Conservation (phyloP, 1,284 basidiomycete species). For the Vanrija sp. region DNA sequence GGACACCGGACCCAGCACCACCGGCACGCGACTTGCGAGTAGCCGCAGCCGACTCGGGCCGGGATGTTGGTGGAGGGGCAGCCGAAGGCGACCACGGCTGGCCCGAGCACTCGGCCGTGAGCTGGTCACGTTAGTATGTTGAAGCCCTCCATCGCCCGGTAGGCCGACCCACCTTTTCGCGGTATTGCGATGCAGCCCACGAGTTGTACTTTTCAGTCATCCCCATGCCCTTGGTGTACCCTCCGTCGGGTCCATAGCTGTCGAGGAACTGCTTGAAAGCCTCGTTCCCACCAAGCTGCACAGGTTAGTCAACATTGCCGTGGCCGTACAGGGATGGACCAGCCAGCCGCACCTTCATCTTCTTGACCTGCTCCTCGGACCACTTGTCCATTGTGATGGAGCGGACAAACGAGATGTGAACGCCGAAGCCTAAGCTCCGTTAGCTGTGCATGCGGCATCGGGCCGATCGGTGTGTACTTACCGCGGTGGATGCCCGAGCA, state of each 20-base stretch:
- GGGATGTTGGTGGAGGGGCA: slow-evolving; percentile 30
- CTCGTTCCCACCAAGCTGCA: slow-evolving; percentile 75
- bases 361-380: slow-evolving; percentile 80
- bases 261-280: slow-evolving; percentile 74
- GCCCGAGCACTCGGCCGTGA: slow-evolving; percentile 42
- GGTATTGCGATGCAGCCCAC: slow-evolving; percentile 87
- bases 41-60: slow-evolving; percentile 41
- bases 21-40: slow-evolving; percentile 42
- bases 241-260: slow-evolving; percentile 68
- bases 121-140: slow-evolving; percentile 18
- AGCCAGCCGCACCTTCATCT: slow-evolving; percentile 70
- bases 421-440: slow-evolving; percentile 33
- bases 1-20: slow-evolving; percentile 2
- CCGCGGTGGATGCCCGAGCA: slow-evolving; percentile 86
- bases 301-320: background rate
- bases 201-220: slow-evolving; percentile 80
- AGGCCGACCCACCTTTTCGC: slow-evolving; percentile 72
- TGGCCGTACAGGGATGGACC: slow-evolving; percentile 1
- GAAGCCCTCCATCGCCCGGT: background rate
- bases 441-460: background rate
- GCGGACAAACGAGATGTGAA: slow-evolving; percentile 69
- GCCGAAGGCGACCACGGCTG: slow-evolving; percentile 45
- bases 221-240: slow-evolving; percentile 65
- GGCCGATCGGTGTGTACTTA: slow-evolving; percentile 31
- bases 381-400: slow-evolving; percentile 95